phyloP scores from a whole-genome alignment of 345 rosid species.

The Passiflora organensis region DNA sequence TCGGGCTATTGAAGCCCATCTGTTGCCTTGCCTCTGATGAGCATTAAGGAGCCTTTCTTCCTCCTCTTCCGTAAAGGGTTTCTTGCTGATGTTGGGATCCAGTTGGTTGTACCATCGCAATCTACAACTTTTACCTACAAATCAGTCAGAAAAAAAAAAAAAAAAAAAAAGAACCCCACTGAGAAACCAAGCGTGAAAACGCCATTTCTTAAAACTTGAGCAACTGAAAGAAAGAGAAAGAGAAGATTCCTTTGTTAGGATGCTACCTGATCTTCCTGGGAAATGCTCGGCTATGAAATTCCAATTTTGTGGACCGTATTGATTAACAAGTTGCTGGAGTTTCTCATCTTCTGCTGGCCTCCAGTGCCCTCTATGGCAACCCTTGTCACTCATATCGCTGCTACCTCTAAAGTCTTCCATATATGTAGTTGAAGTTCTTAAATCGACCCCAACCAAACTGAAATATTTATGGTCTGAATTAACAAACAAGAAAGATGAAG shows the following conservation, averaged over 20 bases:
- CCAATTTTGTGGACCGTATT: conserved; percentile 69
- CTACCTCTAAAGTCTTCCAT: conserved; percentile 17
- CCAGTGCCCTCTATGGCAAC: conserved; percentile 69
- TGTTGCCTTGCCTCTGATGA: conserved; percentile 27
- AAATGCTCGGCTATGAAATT: conserved; percentile 67
- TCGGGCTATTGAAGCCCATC: conserved; percentile 30
- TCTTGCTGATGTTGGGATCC: conserved; percentile 29
- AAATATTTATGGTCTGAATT: not conserved
- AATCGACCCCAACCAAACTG: not conserved
- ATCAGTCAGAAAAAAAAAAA: not conserved
- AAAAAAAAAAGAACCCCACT: not conserved
- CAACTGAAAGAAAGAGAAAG: conserved; percentile 4
- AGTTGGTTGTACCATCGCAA: conserved; percentile 37
- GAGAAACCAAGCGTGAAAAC: not conserved
- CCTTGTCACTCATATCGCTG: conserved; percentile 36
- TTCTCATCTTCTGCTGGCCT: conserved; percentile 69
- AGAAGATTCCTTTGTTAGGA: no score
- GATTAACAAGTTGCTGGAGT: conserved; percentile 55
- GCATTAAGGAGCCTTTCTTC: conserved; percentile 25
- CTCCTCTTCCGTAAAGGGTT: conserved; percentile 29
- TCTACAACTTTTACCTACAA: conserved; percentile 32
- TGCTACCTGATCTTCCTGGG: conserved; percentile 77
- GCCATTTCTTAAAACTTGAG: conserved; percentile 17
- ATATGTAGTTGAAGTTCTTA: no score
- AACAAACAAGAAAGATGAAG: not conserved